A percentile compares a stretch with the other conserved stretches of the same genome.
Conservation (phyloP, 2,329 filamentous ascomycete genomes). For the Volutella citrinella region DNA sequence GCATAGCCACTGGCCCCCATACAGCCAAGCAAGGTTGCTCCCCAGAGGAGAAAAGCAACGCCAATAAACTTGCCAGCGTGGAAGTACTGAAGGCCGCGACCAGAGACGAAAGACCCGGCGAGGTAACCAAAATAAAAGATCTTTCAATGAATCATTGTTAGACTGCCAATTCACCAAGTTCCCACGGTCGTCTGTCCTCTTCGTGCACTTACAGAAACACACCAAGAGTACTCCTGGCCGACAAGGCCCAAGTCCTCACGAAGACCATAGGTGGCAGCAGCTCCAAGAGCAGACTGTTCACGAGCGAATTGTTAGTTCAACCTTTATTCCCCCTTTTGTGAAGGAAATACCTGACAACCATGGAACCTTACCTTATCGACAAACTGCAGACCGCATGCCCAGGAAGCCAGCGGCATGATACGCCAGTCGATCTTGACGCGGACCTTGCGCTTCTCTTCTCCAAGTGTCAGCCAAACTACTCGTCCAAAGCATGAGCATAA, state of each 20-base stretch:
- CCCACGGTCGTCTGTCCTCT: too few species aligned
- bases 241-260: background rate
- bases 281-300: background rate
- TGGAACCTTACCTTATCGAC: background rate
- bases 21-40: background rate
- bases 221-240: conserved; percentile 1
- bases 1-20: background rate
- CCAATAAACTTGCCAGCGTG: background rate
- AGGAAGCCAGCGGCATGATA: background rate
- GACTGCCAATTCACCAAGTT: background rate
- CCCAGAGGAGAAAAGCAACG: background rate
- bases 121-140: background rate
- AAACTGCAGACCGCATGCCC: background rate
- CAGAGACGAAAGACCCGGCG: background rate
- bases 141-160: background rate
- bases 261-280: conserved; percentile 1
- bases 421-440: background rate
- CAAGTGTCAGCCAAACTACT: too few species aligned
- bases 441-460: background rate
- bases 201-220: background rate
- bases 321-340: background rate
- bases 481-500: too few species aligned
- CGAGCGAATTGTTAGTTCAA: background rate
- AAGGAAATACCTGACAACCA: too few species aligned
- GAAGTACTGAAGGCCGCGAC: background rate